phyloP scores from a whole-genome alignment of 371 early-diverging fungal genomes.

The Chytridium lagenaria region DNA sequence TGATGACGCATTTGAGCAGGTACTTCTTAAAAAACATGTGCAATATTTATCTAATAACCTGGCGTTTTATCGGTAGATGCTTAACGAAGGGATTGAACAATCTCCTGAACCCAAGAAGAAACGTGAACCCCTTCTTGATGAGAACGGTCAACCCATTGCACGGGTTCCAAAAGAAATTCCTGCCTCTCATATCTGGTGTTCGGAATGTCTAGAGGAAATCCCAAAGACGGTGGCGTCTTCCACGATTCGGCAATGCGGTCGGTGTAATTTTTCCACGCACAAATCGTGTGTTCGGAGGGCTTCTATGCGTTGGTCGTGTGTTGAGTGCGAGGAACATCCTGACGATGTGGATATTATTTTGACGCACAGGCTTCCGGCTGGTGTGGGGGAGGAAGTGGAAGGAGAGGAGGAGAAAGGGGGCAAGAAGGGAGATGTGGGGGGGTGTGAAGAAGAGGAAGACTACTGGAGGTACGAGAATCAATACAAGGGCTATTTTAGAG shows the following conservation, averaged over 20 bases:
- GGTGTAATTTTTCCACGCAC: slow-evolving; percentile 1
- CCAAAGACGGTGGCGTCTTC: background rate
- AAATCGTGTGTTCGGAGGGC: background rate
- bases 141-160: background rate
- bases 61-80: background rate
- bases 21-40: no score
- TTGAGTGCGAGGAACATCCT: slow-evolving; percentile 40
- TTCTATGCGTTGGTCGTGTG: slow-evolving; percentile 35
- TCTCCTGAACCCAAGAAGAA: background rate
- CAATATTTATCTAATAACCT: no score
- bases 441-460: background rate
- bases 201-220: background rate
- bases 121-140: background rate
- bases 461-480: background rate
- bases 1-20: slow-evolving; percentile 3
- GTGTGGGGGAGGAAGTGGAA: background rate
- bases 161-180: background rate
- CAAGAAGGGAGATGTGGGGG: background rate
- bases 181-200: slow-evolving; percentile 9
- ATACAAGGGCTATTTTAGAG: background rate
- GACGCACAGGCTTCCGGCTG: slow-evolving; percentile 28
- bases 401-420: background rate
- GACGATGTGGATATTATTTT: slow-evolving; percentile 35
- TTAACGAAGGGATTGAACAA: background rate
- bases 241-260: background rate